A percentile compares a stretch with the other conserved stretches of the same genome.
Conservation (phyloP, 2,329 filamentous ascomycete genomes). For the Colletotrichum sp. region DNA sequence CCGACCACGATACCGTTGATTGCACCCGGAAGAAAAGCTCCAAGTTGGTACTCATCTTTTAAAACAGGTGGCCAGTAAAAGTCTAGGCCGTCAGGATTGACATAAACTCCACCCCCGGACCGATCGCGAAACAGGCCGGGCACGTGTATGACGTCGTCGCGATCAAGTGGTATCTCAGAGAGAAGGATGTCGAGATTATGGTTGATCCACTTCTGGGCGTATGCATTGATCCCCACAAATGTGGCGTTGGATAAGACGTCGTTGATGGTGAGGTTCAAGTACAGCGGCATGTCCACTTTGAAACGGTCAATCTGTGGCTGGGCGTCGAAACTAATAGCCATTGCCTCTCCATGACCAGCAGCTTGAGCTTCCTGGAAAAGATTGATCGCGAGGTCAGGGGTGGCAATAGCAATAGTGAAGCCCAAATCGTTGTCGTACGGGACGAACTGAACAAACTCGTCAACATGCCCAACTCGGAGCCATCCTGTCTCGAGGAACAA, state of each 20-base stretch:
- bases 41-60: not conserved
- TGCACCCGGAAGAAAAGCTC: not conserved
- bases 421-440: not conserved
- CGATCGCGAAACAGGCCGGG: not conserved
- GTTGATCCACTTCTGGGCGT: not conserved
- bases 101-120: not conserved
- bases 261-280: not conserved
- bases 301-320: not conserved
- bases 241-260: not conserved
- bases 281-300: not conserved
- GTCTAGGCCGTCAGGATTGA: not conserved
- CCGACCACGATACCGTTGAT: not conserved
- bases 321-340: not conserved
- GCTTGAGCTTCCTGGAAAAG: not conserved
- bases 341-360: not conserved
- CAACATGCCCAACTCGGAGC: not conserved
- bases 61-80: not conserved
- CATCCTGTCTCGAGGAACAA: not conserved
- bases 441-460: not conserved
- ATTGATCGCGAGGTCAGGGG: not conserved
- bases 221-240: not conserved
- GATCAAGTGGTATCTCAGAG: not conserved
- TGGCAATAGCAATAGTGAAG: not conserved
- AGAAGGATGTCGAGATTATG: not conserved
- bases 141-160: not conserved